Percentiles rank a stretch among this genome's conserved stretches.
Conservation (phyloP, 345 rosid species). For the Dimocarpus longan region DNA sequence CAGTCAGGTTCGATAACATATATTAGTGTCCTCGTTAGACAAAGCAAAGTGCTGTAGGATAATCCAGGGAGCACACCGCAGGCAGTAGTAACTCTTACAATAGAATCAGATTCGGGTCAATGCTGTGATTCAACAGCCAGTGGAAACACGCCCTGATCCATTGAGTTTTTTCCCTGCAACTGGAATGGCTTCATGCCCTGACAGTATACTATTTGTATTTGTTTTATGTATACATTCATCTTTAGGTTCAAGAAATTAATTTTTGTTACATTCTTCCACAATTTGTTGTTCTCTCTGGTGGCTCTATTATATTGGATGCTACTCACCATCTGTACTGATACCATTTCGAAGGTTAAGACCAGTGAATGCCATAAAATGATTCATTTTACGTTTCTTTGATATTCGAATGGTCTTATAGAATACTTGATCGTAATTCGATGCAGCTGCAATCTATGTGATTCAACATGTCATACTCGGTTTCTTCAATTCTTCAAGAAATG, state of each 20-base stretch:
- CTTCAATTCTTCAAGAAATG: neutral
- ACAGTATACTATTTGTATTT: neutral
- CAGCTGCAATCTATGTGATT: neutral
- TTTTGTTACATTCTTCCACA: neutral
- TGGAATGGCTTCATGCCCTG: neutral
- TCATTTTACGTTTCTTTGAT: neutral
- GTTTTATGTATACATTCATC: neutral
- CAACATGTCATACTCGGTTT: neutral
- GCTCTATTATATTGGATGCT: neutral
- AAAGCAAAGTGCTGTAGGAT: neutral
- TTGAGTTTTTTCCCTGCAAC: neutral
- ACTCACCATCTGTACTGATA: neutral
- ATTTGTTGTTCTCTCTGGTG: slow-evolving; percentile 3
- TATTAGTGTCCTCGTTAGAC: neutral
- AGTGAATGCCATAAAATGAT: neutral
- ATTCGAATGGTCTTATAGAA: neutral
- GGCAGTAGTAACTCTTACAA: slow-evolving; percentile 4
- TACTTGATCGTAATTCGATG: neutral
- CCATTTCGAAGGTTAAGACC: neutral
- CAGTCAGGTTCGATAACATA: neutral
- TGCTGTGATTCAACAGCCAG: neutral
- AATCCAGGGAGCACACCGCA: neutral
- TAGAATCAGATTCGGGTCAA: slow-evolving; percentile 8
- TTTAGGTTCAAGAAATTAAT: neutral
- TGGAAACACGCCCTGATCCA: neutral